Evolutionary conservation across 768 basidiomycete genomes (phyloP), one percentile per base, ranked within the genome.

Genomic region (Lanmaoa pseudosensibilis): DNA sequence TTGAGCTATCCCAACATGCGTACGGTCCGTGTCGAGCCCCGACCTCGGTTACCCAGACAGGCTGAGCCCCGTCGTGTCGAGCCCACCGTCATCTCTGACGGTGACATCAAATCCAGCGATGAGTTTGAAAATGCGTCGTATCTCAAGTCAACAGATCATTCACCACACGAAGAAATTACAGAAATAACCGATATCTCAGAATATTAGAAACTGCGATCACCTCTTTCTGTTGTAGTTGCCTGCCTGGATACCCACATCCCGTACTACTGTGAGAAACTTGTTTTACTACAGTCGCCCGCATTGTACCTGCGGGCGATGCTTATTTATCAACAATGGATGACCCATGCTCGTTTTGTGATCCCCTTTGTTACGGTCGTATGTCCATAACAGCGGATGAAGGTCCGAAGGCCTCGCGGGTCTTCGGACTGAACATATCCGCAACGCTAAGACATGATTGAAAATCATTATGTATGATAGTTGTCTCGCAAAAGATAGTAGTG

Each of bases 1-100:
- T 69, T 91, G 64, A 81, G 82, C 70, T 88, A 89, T 61, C 88
- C 88, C 53, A 72, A 72, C 57, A 72, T 72, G 70, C 70, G 72
- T 44, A 72, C 66, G 9, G 72, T 72, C 51, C 70, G 70, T 39
- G 70, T 72, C 38, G 72, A 72, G 23, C 70, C 72, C 33, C 68
- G 72, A 43, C 60, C 58, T 37, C 58, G 61, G 39, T 50, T 54
- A 46, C 32, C 52, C 43, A 63, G 64, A 46, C 69, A 69, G 50
- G 43, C 60, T 39, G 70, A 73, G 40, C 67, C 70, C 46, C 70
- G 70, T 57, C 63, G 65, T 43, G 25, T 71, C 32, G 70, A 73
- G 36, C 70, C 70, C 37, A 73, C 71, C n/a, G 64, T 73, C 57
- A 37, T 71, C 33, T 73, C 67, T 37, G 67, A 68, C 32, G 55